These are phyloP conservation scores for Phalaenopsis equestris DNA, from an alignment of 106 monocot genomes.

Conservation along the genomic window DNA sequence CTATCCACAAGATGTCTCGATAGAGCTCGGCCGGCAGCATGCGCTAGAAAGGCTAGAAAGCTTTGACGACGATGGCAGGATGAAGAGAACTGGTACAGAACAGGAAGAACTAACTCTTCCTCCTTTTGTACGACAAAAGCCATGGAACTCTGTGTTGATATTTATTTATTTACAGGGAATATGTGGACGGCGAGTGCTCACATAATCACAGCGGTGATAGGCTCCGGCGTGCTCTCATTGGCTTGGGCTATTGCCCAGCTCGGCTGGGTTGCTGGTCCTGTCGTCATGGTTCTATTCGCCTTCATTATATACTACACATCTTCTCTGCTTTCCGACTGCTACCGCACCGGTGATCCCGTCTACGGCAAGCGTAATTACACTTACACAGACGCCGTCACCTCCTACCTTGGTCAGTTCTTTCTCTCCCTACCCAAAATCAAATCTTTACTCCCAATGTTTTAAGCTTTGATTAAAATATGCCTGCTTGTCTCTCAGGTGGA, in stretches of 20 bases:
- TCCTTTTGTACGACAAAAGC: neutral
- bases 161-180: neutral
- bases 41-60: conserved; percentile 9
- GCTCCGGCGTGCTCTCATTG: conserved; percentile 18
- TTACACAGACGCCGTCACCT: conserved; percentile 62
- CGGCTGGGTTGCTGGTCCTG: conserved; percentile 21
- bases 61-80: conserved; percentile 57
- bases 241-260: conserved; percentile 22
- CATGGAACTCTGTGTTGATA: neutral
- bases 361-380: conserved; percentile 73
- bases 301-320: conserved; percentile 71
- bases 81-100: conserved; percentile 38
- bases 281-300: conserved; percentile 33
- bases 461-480: neutral
- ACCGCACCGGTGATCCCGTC: conserved; percentile 45
- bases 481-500: conserved; percentile 23
- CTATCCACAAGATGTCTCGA: neutral
- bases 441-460: neutral
- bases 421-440: neutral
- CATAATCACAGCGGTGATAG: conserved; percentile 20
- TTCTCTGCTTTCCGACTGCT: conserved; percentile 57
- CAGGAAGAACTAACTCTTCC: neutral
- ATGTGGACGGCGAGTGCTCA: conserved; percentile 19
- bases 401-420: conserved; percentile 40
- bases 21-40: conserved; percentile 8